These are phyloP conservation scores for Paraphoma chrysanthemicola DNA, from an alignment of 2,329 filamentous ascomycete species.

Conservation along the genomic window DNA sequence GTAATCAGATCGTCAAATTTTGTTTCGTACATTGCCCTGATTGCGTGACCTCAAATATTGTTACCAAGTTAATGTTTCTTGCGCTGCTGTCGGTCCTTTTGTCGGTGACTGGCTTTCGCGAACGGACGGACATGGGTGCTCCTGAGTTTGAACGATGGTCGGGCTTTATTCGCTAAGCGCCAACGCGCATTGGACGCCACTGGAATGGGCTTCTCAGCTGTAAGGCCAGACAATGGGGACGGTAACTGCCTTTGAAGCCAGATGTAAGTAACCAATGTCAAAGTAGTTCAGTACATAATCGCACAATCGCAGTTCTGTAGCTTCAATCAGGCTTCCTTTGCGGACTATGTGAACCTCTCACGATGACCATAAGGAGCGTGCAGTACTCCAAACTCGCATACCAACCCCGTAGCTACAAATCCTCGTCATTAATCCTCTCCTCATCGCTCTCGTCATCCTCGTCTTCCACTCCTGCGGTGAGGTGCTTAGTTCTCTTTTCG, in stretches of 20 bases:
- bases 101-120: not conserved
- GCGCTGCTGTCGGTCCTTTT: no score
- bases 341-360: no score
- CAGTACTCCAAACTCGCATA: no score
- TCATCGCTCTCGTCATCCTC: conserved; percentile 3
- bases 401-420: not conserved
- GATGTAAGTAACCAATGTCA: no score
- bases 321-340: no score
- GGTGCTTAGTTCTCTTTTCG: conserved; percentile 1
- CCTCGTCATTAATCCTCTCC: not conserved
- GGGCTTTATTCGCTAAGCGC: conserved; percentile 1
- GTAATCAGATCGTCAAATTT: no score
- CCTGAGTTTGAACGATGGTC: not conserved
- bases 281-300: no score
- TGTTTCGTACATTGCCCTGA: no score
- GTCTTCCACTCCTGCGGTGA: not conserved
- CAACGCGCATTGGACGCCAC: conserved; percentile 3
- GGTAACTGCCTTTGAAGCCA: not conserved
- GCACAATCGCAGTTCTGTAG: no score
- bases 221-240: not conserved
- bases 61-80: no score
- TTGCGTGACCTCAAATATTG: no score
- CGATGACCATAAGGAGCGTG: no score
- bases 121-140: not conserved
- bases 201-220: not conserved